Evolutionary conservation across 176 grass and related monocot species (phyloP).

Genomic region (Eragrostis nindensis): DNA sequence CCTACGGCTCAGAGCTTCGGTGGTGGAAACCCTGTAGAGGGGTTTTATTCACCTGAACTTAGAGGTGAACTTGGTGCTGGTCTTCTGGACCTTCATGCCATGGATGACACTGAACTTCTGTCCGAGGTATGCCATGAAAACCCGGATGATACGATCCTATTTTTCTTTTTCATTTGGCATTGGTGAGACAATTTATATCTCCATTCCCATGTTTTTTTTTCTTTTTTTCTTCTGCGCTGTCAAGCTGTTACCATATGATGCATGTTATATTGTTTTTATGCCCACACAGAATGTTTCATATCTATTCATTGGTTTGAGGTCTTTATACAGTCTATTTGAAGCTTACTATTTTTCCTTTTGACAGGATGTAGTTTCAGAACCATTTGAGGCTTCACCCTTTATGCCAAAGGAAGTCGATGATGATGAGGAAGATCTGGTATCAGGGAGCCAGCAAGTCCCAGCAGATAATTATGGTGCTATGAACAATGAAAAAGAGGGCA

Average conservation of each 20-base stretch:
- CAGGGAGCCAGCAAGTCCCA: slow-evolving; percentile 61
- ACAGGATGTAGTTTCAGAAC: slow-evolving; percentile 84
- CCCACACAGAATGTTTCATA: slow-evolving; percentile 9
- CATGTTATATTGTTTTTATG: slow-evolving; percentile 7
- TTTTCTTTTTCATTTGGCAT: slow-evolving; percentile 4
- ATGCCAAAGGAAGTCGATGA: slow-evolving; percentile 87
- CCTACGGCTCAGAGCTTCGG: slow-evolving; percentile 74
- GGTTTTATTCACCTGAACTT: slow-evolving; percentile 92
- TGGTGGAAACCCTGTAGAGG: slow-evolving; percentile 53
- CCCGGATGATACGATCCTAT: neutral
- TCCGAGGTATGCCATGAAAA: slow-evolving; percentile 71
- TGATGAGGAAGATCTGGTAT: slow-evolving; percentile 68
- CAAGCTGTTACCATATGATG: neutral
- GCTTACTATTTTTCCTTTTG: slow-evolving; percentile 46
- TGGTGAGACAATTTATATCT: neutral
- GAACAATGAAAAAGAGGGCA: slow-evolving; percentile 73
- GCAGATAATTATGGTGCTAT: slow-evolving; percentile 61
- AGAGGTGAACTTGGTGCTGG: slow-evolving; percentile 98
- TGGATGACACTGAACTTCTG: slow-evolving; percentile 93
- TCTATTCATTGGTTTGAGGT: slow-evolving; percentile 34
- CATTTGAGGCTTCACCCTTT: slow-evolving; percentile 93
- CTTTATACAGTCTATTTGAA: slow-evolving; percentile 36
- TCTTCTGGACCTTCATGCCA: slow-evolving; percentile 93
- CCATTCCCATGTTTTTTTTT: neutral
- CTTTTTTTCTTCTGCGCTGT: slow-evolving; percentile 8